Conservation (phyloP, 129 eudicot genomes). For the Kitagawia praeruptora region DNA sequence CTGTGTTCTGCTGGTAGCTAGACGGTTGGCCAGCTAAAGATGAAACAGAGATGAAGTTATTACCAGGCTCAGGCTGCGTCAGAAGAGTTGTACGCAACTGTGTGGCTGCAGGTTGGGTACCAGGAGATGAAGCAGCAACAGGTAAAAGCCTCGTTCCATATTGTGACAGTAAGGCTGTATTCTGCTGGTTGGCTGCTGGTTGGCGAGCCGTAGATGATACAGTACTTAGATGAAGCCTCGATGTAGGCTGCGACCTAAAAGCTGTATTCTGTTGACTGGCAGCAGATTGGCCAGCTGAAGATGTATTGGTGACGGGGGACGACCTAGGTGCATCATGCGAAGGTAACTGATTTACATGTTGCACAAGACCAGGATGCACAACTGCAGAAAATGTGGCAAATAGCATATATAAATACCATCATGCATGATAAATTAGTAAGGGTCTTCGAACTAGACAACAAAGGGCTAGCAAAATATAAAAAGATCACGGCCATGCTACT, state of each 20-base stretch:
- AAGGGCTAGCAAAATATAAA: neutral
- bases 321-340: conserved; percentile 18
- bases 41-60: neutral
- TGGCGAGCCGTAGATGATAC: conserved; percentile 27
- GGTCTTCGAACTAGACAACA: neutral
- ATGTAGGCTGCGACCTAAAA: conserved; percentile 11
- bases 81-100: neutral
- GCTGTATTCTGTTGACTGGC: conserved; percentile 8
- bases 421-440: neutral
- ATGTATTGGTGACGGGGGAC: conserved; percentile 17
- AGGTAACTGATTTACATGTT: conserved; percentile 23
- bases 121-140: neutral
- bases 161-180: neutral
- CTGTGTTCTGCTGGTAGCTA: conserved; percentile 6
- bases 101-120: conserved; percentile 8
- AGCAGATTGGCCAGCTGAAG: conserved; percentile 29
- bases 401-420: neutral
- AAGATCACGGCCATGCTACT: neutral
- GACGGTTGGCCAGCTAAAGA: conserved; percentile 6
- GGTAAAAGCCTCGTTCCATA: conserved; percentile 6
- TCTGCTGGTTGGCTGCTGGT: conserved; percentile 24
- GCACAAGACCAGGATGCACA: conserved; percentile 25
- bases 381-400: conserved; percentile 21
- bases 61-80: neutral
- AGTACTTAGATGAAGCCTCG: conserved; percentile 16